Percentiles rank a stretch among this genome's conserved stretches.
These are phyloP conservation scores for Phytopythium chamaehyphon DNA, from an alignment of 352 stramenopile species.

Conservation along the genomic window DNA sequence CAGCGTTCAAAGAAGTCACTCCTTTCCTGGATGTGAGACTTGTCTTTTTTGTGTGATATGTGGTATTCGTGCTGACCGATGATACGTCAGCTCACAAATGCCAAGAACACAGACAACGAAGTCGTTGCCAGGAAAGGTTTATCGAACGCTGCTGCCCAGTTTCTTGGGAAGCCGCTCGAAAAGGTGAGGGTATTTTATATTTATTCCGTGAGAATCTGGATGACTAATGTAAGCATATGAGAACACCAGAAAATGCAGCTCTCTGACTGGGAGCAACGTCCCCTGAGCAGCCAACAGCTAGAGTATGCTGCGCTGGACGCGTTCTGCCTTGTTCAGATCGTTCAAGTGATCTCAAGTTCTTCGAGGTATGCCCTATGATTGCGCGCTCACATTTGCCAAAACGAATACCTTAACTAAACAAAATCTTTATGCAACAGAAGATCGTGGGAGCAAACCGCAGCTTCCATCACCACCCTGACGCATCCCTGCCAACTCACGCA, in stretches of 20 bases:
- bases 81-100: constrained; percentile 25
- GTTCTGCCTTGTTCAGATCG: constrained; percentile 21
- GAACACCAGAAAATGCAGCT: constrained; percentile 25
- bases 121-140: constrained; percentile 29
- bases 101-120: constrained; percentile 19
- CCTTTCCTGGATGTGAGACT: constrained; percentile 43
- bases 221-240: constrained; percentile 1
- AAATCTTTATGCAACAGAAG: too few relatives aligned
- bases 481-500: constrained; percentile 1
- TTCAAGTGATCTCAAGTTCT: background rate
- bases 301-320: constrained; percentile 25
- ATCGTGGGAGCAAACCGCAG: too few relatives aligned
- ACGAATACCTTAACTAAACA: too few relatives aligned
- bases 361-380: background rate
- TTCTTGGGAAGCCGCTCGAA: constrained; percentile 57
- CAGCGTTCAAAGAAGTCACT: constrained; percentile 24
- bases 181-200: constrained; percentile 27
- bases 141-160: constrained; percentile 26
- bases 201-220: background rate
- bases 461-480: background rate
- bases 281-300: constrained; percentile 17
- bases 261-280: constrained; percentile 25
- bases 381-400: too few relatives aligned
- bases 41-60: background rate
- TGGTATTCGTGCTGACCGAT: constrained; percentile 4